Evolutionary conservation across 208 protist species (phyloP).

Genomic region (Leishmania martiniquensis): DNA sequence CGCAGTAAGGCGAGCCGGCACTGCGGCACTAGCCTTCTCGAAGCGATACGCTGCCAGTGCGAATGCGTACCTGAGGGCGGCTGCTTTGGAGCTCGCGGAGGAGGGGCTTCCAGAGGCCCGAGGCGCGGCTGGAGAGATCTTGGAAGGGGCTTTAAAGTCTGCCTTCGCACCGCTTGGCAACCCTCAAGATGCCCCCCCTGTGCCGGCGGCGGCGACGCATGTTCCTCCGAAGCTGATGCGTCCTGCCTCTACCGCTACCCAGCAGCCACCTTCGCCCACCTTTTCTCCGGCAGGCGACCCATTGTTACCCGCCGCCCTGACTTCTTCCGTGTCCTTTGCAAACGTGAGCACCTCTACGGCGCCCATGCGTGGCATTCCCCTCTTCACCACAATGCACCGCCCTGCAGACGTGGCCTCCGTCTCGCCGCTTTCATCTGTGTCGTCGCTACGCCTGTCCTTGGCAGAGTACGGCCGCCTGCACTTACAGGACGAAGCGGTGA

Average conservation of each 20-base stretch:
- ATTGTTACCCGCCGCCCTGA: neutral
- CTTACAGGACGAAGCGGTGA: slow-evolving; percentile 38
- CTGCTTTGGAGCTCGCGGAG: slow-evolving; percentile 20
- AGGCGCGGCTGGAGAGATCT: neutral
- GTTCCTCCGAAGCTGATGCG: slow-evolving; percentile 2
- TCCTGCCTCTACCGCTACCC: neutral
- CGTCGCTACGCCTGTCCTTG: slow-evolving; percentile 25
- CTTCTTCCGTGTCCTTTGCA: neutral
- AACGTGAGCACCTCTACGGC: neutral
- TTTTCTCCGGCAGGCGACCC: neutral
- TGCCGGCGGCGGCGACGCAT: neutral
- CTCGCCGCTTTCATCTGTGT: neutral
- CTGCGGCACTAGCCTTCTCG: neutral
- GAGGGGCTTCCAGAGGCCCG: neutral
- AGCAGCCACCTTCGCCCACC: neutral
- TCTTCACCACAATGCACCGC: slow-evolving; percentile 9
- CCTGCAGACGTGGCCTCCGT: neutral
- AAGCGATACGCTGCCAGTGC: slow-evolving; percentile 20
- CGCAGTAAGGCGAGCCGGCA: neutral
- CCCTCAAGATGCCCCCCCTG: neutral
- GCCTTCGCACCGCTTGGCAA: neutral
- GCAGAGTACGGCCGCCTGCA: slow-evolving; percentile 23
- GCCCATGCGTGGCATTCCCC: slow-evolving; percentile 23
- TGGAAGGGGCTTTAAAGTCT: neutral
- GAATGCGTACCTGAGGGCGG: slow-evolving; percentile 32